Evolutionary conservation across 164 flowering plant species (phyloP).

Genomic region (Pachysandra terminalis): DNA sequence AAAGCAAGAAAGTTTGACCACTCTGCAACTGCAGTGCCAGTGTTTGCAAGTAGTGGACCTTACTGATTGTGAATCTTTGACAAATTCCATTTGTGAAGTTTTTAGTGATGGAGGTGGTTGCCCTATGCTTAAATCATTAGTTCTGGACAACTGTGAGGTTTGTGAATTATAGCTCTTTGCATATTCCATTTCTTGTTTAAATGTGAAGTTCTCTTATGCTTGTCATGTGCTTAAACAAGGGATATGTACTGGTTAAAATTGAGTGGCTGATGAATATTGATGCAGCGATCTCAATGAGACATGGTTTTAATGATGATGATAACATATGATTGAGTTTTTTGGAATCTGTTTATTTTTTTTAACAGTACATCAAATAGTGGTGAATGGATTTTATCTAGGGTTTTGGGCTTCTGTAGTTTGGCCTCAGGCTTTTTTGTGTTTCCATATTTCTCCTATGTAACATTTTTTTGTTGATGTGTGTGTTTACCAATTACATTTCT

Average conservation of each 20-base stretch:
- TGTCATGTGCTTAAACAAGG: not conserved
- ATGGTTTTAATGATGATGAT: no score
- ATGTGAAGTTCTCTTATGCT: not conserved
- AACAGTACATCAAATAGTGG: no score
- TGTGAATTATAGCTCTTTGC: conserved; percentile 18
- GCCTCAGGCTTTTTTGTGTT: no score
- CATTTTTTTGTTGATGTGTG: no score
- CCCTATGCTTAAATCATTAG: conserved; percentile 72
- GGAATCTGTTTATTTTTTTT: no score
- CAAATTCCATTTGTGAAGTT: conserved; percentile 75
- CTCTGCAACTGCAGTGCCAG: conserved; percentile 68
- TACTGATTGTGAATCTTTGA: conserved; percentile 85
- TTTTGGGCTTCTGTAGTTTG: no score
- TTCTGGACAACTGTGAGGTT: conserved; percentile 94
- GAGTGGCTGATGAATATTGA: no score
- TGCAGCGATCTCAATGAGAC: no score
- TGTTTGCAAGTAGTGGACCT: conserved; percentile 88
- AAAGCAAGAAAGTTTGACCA: conserved; percentile 82
- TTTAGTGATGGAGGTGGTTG: conserved; percentile 95
- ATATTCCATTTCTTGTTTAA: not conserved
- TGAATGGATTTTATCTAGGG: no score
- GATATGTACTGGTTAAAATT: not conserved
- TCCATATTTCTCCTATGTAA: no score
- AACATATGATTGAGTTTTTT: no score
- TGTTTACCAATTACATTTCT: no score